These are phyloP conservation scores for Balamuthia mandrillaris DNA, from an alignment of 208 protist species.

Conservation along the genomic window DNA sequence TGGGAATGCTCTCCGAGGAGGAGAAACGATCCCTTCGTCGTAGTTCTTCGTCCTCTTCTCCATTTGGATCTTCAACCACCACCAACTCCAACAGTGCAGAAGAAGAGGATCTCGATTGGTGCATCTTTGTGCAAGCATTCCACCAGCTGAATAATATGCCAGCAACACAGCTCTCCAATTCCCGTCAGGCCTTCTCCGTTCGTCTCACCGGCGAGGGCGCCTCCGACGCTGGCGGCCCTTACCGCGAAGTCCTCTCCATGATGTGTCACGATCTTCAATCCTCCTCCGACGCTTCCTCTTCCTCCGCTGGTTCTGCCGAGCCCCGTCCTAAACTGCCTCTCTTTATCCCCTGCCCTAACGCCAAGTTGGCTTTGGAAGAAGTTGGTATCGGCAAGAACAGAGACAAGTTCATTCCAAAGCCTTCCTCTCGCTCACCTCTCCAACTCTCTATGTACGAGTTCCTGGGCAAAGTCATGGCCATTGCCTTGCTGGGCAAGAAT, in stretches of 20 bases:
- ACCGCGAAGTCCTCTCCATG: slow-evolving; percentile 6
- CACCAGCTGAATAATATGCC: not conserved
- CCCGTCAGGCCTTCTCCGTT: not conserved
- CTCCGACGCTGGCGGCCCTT: slow-evolving; percentile 29
- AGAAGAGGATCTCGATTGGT: slow-evolving; percentile 3
- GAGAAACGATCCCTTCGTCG: not conserved
- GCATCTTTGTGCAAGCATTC: slow-evolving; percentile 29
- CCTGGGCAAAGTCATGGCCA: slow-evolving; percentile 6
- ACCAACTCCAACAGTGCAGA: too few relatives aligned
- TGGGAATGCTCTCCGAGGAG: not conserved
- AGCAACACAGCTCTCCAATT: not conserved
- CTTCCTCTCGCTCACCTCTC: not conserved
- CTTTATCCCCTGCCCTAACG: not conserved
- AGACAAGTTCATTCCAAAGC: slow-evolving; percentile 22
- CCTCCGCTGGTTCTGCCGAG: not conserved
- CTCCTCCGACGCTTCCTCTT: not conserved
- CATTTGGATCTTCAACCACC: too few relatives aligned
- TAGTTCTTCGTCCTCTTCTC: too few relatives aligned
- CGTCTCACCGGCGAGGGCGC: not conserved
- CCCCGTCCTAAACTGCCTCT: not conserved
- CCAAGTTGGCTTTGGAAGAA: not conserved
- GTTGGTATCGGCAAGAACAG: not conserved
- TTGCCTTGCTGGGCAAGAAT: not conserved
- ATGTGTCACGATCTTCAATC: slow-evolving; percentile 10
- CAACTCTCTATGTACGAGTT: slow-evolving; percentile 1